Conservation (phyloP, 179 eudicot genomes). For the Nepenthes alata region DNA sequence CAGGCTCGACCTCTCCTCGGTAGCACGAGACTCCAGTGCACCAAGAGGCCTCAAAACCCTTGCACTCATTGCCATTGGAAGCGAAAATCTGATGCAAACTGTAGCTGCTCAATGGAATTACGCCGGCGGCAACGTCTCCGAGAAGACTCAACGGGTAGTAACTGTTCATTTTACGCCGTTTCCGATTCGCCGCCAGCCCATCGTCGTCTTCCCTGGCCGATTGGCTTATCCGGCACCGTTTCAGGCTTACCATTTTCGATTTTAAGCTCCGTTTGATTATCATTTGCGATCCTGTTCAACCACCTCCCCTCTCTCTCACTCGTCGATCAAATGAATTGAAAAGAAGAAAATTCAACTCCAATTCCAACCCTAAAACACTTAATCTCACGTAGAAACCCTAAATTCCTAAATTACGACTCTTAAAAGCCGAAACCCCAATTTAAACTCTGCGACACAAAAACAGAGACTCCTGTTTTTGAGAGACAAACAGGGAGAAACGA, state of each 20-base stretch:
- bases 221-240: constrained; percentile 59
- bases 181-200: background rate
- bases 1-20: constrained; percentile 17
- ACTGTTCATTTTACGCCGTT: constrained; percentile 22
- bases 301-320: background rate
- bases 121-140: constrained; percentile 61
- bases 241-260: constrained; percentile 76
- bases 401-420: no score
- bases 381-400: no score
- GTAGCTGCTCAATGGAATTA: constrained; percentile 42
- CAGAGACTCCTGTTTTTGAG: no score
- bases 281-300: constrained; percentile 24
- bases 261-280: constrained; percentile 82
- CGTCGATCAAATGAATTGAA: background rate
- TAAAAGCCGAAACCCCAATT: no score
- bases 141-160: constrained; percentile 52
- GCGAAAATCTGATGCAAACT: constrained; percentile 22
- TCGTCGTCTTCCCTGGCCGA: constrained; percentile 51
- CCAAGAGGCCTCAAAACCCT: constrained; percentile 18
- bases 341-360: no score
- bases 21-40: constrained; percentile 23
- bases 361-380: no score
- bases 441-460: no score
- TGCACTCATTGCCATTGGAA: constrained; percentile 9
- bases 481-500: no score